Evolutionary conservation across 2,329 filamentous ascomycete genomes (phyloP), one percentile per base, ranked within the genome.

Genomic region (Fusarium sp.): DNA sequence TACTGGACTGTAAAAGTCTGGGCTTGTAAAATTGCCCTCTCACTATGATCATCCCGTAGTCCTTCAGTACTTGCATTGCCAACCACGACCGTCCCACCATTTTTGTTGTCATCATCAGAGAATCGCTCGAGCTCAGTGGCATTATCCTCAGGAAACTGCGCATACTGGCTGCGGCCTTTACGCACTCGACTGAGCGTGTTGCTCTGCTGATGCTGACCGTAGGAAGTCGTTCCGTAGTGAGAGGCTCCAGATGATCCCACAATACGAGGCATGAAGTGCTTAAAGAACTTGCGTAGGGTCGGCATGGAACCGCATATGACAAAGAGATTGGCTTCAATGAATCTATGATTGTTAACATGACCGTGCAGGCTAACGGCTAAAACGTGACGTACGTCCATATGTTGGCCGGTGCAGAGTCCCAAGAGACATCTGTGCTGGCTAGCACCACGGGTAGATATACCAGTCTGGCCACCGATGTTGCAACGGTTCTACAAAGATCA

Each of bases 251-350:
- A 69, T 11, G 72, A 70, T 22, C 74, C 75, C 29, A 82, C 73
- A 16, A 81, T 37, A 24, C 59, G 73, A 1, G 82, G 82, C 22
- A 80, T 76, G 16, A 83, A 72, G 68, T 82, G 79, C 24, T 76
- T 76, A 61, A 83, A 78, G 74, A 84, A 84, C 41, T 79, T 81
- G 27, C 82, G 81, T 10, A 84, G 60, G 1, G 83, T 84, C 1
- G 83, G 82, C 66, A 84, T 80, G 57, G 82, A 84, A 63, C 81
- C 82, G 75, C 83, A 84, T 63, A 85, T 82, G 67, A 85, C 75
- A 62, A 84, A 81, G 3, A 85, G 77, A 65, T 85, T 85, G 11
- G 78, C 79, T 66, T 85, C 83, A 35, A 84, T 67, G 59, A 84
- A 79, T 13, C 82, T 84, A 31, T 18, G 16, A 6, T 3, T 18